Evolutionary conservation across 306 rosid species (phyloP).

Genomic region (Fagus crenata): DNA sequence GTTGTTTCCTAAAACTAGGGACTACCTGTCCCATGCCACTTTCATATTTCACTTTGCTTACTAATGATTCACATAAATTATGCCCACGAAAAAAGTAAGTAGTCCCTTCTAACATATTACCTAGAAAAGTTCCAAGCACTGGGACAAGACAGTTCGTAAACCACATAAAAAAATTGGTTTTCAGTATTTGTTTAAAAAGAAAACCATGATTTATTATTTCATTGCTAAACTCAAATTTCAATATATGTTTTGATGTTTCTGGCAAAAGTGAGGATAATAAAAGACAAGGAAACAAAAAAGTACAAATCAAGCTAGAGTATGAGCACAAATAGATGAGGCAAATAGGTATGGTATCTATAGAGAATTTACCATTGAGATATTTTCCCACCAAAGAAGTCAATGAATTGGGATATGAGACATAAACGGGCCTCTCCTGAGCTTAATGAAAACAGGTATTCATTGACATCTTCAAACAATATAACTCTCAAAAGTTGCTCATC

Average conservation of each 20-base stretch:
- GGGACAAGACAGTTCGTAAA: background rate
- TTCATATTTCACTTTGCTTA: too few species aligned
- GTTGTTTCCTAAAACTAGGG: background rate
- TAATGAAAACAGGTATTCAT: slow-evolving; percentile 77
- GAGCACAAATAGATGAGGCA: background rate
- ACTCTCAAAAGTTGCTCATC: slow-evolving; percentile 73
- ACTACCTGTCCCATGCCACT: too few species aligned
- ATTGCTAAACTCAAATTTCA: too few species aligned
- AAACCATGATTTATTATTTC: too few species aligned
- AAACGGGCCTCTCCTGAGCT: slow-evolving; percentile 72
- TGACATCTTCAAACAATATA: slow-evolving; percentile 81
- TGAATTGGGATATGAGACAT: slow-evolving; percentile 65
- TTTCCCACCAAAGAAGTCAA: slow-evolving; percentile 87
- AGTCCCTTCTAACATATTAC: background rate
- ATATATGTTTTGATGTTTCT: too few species aligned
- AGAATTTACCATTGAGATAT: slow-evolving; percentile 66
- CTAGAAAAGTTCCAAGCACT: background rate
- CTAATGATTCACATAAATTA: background rate
- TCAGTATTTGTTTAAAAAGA: too few species aligned
- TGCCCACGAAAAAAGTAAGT: background rate
- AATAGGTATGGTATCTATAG: slow-evolving; percentile 11
- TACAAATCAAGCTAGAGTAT: too few species aligned
- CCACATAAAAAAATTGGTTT: too few species aligned
- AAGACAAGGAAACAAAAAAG: too few species aligned
- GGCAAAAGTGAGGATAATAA: too few species aligned